Evolutionary conservation across 1,284 basidiomycete genomes (phyloP).

Genomic region (Tylopilus orsonianus): DNA sequence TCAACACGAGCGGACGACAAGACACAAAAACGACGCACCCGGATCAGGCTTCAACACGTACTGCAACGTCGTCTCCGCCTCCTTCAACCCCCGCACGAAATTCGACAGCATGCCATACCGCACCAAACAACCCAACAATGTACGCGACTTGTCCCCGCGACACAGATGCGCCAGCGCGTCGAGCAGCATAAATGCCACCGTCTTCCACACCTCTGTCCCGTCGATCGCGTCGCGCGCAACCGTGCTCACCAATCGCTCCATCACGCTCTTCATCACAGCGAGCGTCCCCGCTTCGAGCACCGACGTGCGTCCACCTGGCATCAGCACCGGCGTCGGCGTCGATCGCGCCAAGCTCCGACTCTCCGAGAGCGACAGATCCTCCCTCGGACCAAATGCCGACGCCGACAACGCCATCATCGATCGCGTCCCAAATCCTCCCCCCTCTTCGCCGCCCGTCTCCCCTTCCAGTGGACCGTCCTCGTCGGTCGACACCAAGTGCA

Average conservation of each 20-base stretch:
- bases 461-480: conserved; percentile 17
- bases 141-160: conserved; percentile 59
- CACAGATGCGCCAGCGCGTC: conserved; percentile 75
- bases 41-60: conserved; percentile 87
- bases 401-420: conserved; percentile 30
- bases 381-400: conserved; percentile 39
- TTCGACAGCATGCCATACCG: conserved; percentile 81
- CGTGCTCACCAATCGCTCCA: conserved; percentile 77
- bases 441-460: conserved; percentile 26
- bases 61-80: conserved; percentile 78
- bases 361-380: conserved; percentile 40
- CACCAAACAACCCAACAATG: conserved; percentile 60
- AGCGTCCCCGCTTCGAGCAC: conserved; percentile 64
- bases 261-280: conserved; percentile 57
- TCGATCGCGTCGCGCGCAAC: conserved; percentile 91
- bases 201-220: conserved; percentile 95
- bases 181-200: conserved; percentile 85
- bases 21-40: conserved; percentile 46
- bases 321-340: conserved; percentile 30
- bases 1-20: not conserved
- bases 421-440: conserved; percentile 31
- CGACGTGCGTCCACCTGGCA: conserved; percentile 31
- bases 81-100: conserved; percentile 83
- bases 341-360: conserved; percentile 34
- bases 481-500: conserved; percentile 65